Evolutionary conservation across 805 yeast genomes (phyloP), one percentile per base, ranked within the genome.

Genomic region (Starmerella vaccinii): DNA sequence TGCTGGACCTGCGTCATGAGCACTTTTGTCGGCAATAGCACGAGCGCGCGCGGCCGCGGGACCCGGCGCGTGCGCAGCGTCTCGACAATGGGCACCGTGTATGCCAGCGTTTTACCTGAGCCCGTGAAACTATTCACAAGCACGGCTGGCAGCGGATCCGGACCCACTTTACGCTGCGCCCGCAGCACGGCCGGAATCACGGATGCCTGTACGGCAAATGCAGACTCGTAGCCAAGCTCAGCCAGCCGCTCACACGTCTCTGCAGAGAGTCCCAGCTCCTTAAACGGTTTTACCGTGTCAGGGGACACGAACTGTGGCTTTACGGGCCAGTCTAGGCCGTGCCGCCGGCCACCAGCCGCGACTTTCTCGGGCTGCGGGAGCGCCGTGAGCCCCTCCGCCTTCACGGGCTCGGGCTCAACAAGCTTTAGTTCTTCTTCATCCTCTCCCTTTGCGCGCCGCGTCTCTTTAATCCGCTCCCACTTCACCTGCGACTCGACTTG

Each of bases 91-190:
- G 98, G 97, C 2, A 90, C 73, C 46, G 80, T 73, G 61, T 90
- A 90, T 2, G 96, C 94, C 49, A 92, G 70, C 0, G 98, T 90
- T 63, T 90, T 90, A 61, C 98, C 98, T 0, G 95, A 84, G 39
- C 98, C 98, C 0, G 98, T 90, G 10, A 94, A 78, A 1, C 98
- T 95, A 66, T 90, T 89, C 5, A 90, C 95, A 41, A 90, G 70
- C 18, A 88, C 65, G 66, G 92, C 95, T 1, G 54, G 64, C 57
- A 52, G 54, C 10, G 65, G 60, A 51, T 69, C 71, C 7, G 71
- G 72, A 16, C 63, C 46, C 15, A 63, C 32, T 5, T 57, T 50
- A 22, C 62, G 60, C 32, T 63, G 68, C 59, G 57, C 73, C 64
- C 58, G 74, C 80, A 57, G 64, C 63, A 80, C 64, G 26, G 73